phyloP scores from a whole-genome alignment of 257 asterid species.

The Lithospermum erythrorhizon region DNA sequence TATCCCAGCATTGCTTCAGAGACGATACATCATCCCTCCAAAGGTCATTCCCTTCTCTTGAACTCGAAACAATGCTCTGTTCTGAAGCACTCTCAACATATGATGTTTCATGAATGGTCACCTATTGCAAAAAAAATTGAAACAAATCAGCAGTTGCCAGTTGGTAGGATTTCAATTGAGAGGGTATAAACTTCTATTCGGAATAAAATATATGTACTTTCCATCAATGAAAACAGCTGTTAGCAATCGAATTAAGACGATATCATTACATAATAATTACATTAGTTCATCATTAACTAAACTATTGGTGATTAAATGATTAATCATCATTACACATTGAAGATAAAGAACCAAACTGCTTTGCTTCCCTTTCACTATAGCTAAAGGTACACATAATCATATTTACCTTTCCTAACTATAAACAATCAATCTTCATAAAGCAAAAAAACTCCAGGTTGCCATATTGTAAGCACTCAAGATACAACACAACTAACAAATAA shows the following conservation, averaged over 20 bases:
- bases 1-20: constrained; percentile 80
- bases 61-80: constrained; percentile 33
- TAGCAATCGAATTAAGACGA: too few relatives aligned
- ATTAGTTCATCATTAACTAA: too few relatives aligned
- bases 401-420: too few relatives aligned
- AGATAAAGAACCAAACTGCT: too few relatives aligned
- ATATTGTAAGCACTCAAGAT: background rate
- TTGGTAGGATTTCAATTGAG: background rate
- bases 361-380: too few relatives aligned
- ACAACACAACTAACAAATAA: too few relatives aligned
- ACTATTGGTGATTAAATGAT: too few relatives aligned
- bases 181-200: background rate
- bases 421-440: too few relatives aligned
- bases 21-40: constrained; percentile 58
- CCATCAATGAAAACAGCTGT: background rate
- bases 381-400: too few relatives aligned
- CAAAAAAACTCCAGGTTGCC: too few relatives aligned
- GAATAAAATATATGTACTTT: background rate
- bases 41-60: constrained; percentile 43
- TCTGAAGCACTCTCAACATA: constrained; percentile 10
- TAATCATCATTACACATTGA: too few relatives aligned
- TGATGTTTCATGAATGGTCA: background rate
- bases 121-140: background rate
- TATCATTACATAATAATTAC: background rate
- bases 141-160: background rate